Evolutionary conservation across 495 filamentous ascomycete genomes (phyloP).

Genomic region (Penicillium egyptiacum): DNA sequence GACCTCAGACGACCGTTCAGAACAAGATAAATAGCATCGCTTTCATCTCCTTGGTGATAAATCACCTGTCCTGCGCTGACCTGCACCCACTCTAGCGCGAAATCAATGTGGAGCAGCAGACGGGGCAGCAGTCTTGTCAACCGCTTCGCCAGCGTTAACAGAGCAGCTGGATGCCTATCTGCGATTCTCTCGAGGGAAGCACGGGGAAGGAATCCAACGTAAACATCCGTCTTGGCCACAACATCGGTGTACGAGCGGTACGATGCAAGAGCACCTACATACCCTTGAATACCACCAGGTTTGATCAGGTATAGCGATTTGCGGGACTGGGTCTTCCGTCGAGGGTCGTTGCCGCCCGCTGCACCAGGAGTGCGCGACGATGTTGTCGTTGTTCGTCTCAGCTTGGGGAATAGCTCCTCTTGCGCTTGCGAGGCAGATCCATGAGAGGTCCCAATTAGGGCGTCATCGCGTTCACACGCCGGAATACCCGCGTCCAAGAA

Average conservation of each 20-base stretch:
- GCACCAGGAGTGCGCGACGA: slow-evolving; percentile 42
- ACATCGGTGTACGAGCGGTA: slow-evolving; percentile 96
- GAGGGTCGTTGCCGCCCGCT: slow-evolving; percentile 38
- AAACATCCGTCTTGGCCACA: slow-evolving; percentile 95
- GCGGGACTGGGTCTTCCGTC: slow-evolving; percentile 52
- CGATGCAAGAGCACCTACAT: slow-evolving; percentile 88
- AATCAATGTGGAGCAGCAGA: slow-evolving; percentile 95
- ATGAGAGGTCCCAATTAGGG: slow-evolving; percentile 40
- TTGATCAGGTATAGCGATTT: slow-evolving; percentile 90
- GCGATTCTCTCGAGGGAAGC: slow-evolving; percentile 87
- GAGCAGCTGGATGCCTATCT: slow-evolving; percentile 85
- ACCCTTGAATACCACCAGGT: slow-evolving; percentile 91
- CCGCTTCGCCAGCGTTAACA: slow-evolving; percentile 93
- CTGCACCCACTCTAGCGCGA: slow-evolving; percentile 96
- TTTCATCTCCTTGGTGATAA: slow-evolving; percentile 91
- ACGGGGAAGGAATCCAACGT: slow-evolving; percentile 91
- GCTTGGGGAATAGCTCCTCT: slow-evolving; percentile 49
- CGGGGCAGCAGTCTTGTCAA: slow-evolving; percentile 85
- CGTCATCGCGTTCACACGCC: slow-evolving; percentile 51
- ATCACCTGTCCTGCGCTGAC: slow-evolving; percentile 93
- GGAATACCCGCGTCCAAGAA: slow-evolving; percentile 91
- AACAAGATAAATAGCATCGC: slow-evolving; percentile 97
- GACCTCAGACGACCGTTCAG: slow-evolving; percentile 86
- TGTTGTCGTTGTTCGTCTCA: slow-evolving; percentile 49
- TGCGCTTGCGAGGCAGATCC: slow-evolving; percentile 28